Evolutionary conservation across 768 basidiomycete species (phyloP), one percentile per base, ranked within the genome.

Genomic region (Phlegmacium glaucopus): DNA sequence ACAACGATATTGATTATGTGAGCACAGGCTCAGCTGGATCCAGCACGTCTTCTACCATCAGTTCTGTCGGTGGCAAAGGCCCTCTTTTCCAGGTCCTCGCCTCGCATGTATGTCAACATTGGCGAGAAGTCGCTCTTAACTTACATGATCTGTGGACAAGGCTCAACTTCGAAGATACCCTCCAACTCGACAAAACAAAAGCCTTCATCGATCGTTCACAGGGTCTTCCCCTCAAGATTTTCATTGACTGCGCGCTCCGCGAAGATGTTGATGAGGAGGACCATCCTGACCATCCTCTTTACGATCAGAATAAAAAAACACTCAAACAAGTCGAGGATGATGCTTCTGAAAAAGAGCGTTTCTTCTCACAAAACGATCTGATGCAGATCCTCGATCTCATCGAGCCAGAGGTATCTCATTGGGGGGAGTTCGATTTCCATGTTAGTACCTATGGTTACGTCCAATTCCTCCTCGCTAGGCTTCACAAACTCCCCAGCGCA

Each of bases 61-160:
- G 55, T 13, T 36, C 43, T 39, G 44, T 48, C 43, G 56, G 61
- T 51, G 46, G 59, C 34, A 18, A 42, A 15, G 38, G 51, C 37
- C 39, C 66, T 1, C 66, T 68, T 2, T 83, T 82, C 58, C 73
- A 76, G 52, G 64, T 82, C 25, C 65, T 81, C 53, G 79, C 75
- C 11, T 83, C 82, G 13, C 83, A 83, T 54, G 76, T 84, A 9
- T 85, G 83, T 60, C 65, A 56, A 18, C 78, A 74, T 47, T 85
- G 83, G 83, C 78, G 83, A 40, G 65, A 63, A 27, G 61, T 74
- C 16, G 76, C 81, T 3, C 45, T 85, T 25, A 72, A 73, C 26
- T 77, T 76, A 0, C 78, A 81, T 1, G 64, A 67, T 8, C 69
- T 86, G 13, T 87, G 84, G 84, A 77, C 76, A 9, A 61, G 49